phyloP scores from a whole-genome alignment of 257 asterid species.

The Buddleja alternifolia region DNA sequence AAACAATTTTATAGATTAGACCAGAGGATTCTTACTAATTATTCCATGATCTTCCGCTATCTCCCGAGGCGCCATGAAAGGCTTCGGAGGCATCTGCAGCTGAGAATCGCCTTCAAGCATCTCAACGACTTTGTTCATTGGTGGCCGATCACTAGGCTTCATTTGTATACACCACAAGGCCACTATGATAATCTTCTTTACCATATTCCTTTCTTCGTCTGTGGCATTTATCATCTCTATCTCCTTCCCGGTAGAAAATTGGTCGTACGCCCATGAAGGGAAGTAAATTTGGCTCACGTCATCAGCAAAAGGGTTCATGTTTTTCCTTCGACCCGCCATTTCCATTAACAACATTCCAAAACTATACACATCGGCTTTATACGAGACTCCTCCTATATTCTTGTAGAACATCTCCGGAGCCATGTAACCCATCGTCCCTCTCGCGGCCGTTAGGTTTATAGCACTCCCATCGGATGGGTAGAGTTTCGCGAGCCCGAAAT shows the following conservation, averaged over 20 bases:
- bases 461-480: conserved; percentile 29
- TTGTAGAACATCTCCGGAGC: conserved; percentile 50
- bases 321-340: conserved; percentile 40
- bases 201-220: conserved; percentile 39
- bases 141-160: conserved; percentile 55
- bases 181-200: conserved; percentile 43
- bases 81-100: conserved; percentile 51
- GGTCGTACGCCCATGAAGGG: conserved; percentile 50
- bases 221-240: conserved; percentile 35
- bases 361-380: conserved; percentile 49
- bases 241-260: conserved; percentile 36
- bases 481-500: conserved; percentile 44
- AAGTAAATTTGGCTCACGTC: conserved; percentile 46
- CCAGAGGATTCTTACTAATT: background rate
- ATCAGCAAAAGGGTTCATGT: conserved; percentile 40
- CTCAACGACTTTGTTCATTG: conserved; percentile 48
- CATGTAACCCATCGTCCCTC: conserved; percentile 54
- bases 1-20: too few species aligned
- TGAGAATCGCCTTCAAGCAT: conserved; percentile 51
- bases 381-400: conserved; percentile 44
- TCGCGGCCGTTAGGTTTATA: conserved; percentile 37
- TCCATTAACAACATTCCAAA: conserved; percentile 52
- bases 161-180: conserved; percentile 59
- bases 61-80: conserved; percentile 46
- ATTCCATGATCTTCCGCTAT: conserved; percentile 33